Percentiles rank a stretch among this genome's conserved stretches.
Conservation (phyloP, 331 rosid species). For the Arachis monticola region DNA sequence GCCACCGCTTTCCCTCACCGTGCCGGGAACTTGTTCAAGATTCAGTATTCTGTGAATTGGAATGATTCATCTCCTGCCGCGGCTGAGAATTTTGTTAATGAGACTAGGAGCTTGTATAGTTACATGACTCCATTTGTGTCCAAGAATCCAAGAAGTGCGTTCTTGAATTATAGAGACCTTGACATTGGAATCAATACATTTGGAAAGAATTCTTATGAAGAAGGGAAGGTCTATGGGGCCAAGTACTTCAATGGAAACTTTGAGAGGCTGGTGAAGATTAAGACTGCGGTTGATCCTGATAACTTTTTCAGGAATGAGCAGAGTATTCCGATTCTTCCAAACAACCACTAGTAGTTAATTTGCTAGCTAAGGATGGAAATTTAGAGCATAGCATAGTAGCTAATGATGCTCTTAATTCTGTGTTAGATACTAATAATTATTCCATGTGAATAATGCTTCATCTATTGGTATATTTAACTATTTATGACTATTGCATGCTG, state of each 20-base stretch:
- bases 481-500: too few relatives aligned
- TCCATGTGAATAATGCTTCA: too few relatives aligned
- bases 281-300: conserved; percentile 43
- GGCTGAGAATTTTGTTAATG: conserved; percentile 1
- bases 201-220: conserved; percentile 34
- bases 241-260: conserved; percentile 47
- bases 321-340: conserved; percentile 42
- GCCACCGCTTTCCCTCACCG: conserved; percentile 53
- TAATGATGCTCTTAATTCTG: not conserved
- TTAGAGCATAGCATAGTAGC: not conserved
- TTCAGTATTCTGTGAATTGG: conserved; percentile 52
- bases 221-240: conserved; percentile 42
- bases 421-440: not conserved
- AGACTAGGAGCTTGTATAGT: conserved; percentile 40
- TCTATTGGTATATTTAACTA: too few relatives aligned
- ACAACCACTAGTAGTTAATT: too few relatives aligned
- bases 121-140: conserved; percentile 54
- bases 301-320: conserved; percentile 58
- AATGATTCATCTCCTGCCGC: conserved; percentile 18
- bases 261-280: conserved; percentile 44
- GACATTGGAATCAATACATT: conserved; percentile 46
- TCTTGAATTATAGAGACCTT: conserved; percentile 50
- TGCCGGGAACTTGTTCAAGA: conserved; percentile 42
- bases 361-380: not conserved
- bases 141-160: conserved; percentile 50